Evolutionary conservation across 116 monocot species (phyloP).

Genomic region (Trichopus zeylanicus): DNA sequence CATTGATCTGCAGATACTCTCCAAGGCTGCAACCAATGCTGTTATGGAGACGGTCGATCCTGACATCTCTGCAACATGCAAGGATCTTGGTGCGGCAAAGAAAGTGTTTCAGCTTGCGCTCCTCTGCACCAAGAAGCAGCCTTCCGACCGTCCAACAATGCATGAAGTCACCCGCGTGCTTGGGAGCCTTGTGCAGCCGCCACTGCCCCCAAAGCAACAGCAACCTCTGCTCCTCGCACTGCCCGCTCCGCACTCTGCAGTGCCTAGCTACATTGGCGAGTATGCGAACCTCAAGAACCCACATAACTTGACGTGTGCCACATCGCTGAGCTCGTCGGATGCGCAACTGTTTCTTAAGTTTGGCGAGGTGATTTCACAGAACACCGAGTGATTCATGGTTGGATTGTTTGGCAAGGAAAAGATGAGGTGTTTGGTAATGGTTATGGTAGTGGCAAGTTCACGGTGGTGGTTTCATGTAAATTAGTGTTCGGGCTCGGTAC

Average conservation of each 20-base stretch:
- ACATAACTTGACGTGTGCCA: conserved; percentile 29
- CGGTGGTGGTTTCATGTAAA: neutral
- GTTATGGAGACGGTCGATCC: conserved; percentile 86
- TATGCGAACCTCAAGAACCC: conserved; percentile 53
- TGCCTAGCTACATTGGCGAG: conserved; percentile 53
- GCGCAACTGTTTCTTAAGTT: conserved; percentile 86
- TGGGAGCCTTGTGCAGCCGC: conserved; percentile 40
- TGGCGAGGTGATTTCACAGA: conserved; percentile 89
- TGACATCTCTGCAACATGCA: conserved; percentile 58
- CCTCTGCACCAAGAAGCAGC: conserved; percentile 82
- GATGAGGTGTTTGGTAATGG: neutral
- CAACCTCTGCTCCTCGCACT: neutral
- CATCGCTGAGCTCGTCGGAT: conserved; percentile 70
- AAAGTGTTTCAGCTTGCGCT: conserved; percentile 87
- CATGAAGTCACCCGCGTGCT: conserved; percentile 82
- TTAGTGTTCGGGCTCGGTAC: too few species aligned
- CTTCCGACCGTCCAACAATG: conserved; percentile 78
- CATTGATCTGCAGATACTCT: conserved; percentile 41
- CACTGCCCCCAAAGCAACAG: conserved; percentile 16
- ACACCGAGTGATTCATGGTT: conserved; percentile 30
- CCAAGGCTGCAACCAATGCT: conserved; percentile 57
- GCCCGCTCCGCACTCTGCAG: neutral
- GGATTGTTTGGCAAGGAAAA: neutral
- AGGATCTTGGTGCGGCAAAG: conserved; percentile 54
- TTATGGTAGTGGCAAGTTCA: neutral